Conservation (phyloP, 441 rosid species). For the Bocquillonia castaneifolia region DNA sequence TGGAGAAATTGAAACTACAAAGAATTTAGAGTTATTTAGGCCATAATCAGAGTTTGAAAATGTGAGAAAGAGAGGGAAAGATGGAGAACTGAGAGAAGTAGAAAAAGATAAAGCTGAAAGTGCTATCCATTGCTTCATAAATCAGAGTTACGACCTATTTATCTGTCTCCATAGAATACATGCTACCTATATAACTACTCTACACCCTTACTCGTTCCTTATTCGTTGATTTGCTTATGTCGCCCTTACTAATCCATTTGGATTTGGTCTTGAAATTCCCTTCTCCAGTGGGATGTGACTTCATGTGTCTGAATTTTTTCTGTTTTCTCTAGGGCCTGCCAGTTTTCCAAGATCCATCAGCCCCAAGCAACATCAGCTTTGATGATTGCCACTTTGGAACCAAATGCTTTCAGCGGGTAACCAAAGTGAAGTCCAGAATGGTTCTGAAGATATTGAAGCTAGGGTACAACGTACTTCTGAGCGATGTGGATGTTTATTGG, state of each 20-base stretch:
- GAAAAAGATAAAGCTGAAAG: too few relatives aligned
- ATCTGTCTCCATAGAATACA: too few relatives aligned
- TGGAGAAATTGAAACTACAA: background rate
- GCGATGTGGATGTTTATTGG: conserved; percentile 93
- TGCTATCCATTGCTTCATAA: too few relatives aligned
- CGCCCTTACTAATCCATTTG: conserved; percentile 13
- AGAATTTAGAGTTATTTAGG: too few relatives aligned
- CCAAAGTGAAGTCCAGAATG: conserved; percentile 86
- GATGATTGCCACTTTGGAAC: conserved; percentile 92
- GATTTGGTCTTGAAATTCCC: conserved; percentile 8
- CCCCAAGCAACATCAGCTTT: conserved; percentile 73
- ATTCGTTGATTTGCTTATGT: too few relatives aligned
- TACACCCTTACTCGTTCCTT: too few relatives aligned
- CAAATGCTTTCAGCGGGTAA: conserved; percentile 83
- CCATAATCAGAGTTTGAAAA: too few relatives aligned
- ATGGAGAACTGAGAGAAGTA: too few relatives aligned
- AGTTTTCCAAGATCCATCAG: conserved; percentile 71
- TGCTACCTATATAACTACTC: too few relatives aligned
- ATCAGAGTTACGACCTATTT: too few relatives aligned
- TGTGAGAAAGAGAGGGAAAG: too few relatives aligned
- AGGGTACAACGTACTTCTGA: conserved; percentile 76
- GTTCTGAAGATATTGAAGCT: conserved; percentile 78
- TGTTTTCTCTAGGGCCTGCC: conserved; percentile 63
- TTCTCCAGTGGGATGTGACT: background rate
- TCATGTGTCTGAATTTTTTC: conserved; percentile 15